Base-by-base conservation (phyloP, 805 yeast genomes). In the Metschnikowia proteae region DNA sequence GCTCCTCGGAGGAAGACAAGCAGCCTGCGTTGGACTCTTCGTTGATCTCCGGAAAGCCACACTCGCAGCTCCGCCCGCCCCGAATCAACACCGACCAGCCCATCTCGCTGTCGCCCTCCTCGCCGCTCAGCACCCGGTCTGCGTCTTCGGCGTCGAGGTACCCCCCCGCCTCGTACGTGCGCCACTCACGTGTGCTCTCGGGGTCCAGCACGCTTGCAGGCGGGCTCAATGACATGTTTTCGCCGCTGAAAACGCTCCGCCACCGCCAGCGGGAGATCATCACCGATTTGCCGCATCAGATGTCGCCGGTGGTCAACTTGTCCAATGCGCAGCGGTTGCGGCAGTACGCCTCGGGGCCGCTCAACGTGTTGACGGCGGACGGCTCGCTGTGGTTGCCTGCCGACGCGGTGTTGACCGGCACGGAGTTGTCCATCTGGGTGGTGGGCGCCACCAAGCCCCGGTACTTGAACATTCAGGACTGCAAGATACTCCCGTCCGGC, bases 271-370 rank as follows among this genome's bases (percentile, higher is more conserved):
- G 47, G 11, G 27, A 46, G 29, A 55, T 63, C 43, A 58, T 58
- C 45, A 64, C 63, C 27, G 59, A 57, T 29, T 59, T 71, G 32
- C 86, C 90, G 0, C 79, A 80, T 11, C 92, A 87, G 60, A 71
- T 88, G 60, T 66, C 81, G 11, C 95, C 96, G 0, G 76, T 86
- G 8, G 78, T 88, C 34, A 83, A 88, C 22, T 72, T 88, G 54
- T 71, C 86, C 47, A 78, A 79, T 40, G 82, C 90, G 17, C 96
- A 88, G 60, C 80, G 81, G 52, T 74, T 81, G 25, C 74, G 96
- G 42, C 72, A 79, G 6, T 88, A 88, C 63, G 73, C 70, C 39
- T 79, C 74, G 45, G 86, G 87, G 22, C 66, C 66, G 3, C 58
- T 76, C 73, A 60, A 57, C 65, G 67, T 64, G 23, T 48, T 57